Evolutionary conservation across 306 rosid species (phyloP), one percentile per base, ranked within the genome.

Genomic region (Cucumis cinereus): DNA sequence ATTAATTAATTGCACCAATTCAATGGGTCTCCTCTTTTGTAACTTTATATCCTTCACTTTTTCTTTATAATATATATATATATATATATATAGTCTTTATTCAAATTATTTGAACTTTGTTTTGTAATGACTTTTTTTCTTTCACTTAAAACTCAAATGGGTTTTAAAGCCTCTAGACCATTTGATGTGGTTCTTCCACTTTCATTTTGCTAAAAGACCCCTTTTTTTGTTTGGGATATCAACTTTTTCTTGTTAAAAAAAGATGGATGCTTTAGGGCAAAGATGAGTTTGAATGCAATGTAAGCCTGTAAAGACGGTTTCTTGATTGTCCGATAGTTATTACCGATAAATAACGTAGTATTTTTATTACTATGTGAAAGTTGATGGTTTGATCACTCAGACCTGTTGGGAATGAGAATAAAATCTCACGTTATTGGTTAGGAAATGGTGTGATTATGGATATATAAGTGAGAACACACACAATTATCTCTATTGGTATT

Each of bases 121-220:
- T 45, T 45, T 45, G 52, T 45, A 45, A 12, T 4, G 52, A 3
- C 52, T 13, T 12, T 13, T 40, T 43, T 45, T 13, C 35, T 10
- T 10, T 10, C 15, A 11, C 49, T 43, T 3, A 43, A n/a, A n/a
- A 45, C 52, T 45, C 17, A 12, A 38, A 40, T 38, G 53, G n/a
- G 28, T n/a, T 40, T 67, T n/a, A 67, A 67, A 67, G 73, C 33
- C 20, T 3, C 23, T 3, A 66, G 73, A 67, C 73, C 52, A 67
- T 40, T 66, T 67, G 4, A 20, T 10, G 17, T 67, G 73, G 53
- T 67, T 67, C 73, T 40, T 67, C 73, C 73, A 67, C 73, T 67
- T 67, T 10, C 73, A 38, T 13, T 45, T 36, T 38, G 19, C 3
- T 36, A 66, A 66, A 2, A 16, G 20, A 38, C 22, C 1, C 20